Conservation (phyloP, 441 rosid genomes). For the Brassica hybrid region DNA sequence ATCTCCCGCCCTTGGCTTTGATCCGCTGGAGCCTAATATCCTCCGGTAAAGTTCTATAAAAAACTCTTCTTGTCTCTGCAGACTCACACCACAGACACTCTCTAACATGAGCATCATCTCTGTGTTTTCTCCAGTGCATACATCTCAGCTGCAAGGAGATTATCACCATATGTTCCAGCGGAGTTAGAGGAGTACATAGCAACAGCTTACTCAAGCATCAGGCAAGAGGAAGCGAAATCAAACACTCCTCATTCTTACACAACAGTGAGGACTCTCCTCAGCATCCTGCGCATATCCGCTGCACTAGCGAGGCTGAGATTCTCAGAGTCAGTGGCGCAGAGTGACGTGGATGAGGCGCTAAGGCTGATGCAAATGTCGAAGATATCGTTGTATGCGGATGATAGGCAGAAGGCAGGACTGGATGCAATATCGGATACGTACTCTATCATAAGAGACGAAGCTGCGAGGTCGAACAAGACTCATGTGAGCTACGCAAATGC, state of each 20-base stretch:
- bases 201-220: too few relatives aligned
- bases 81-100: constrained; percentile 4
- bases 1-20: constrained; percentile 95
- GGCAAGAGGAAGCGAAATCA: too few relatives aligned
- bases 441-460: constrained; percentile 29
- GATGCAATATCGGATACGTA: too few relatives aligned
- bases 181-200: constrained; percentile 96
- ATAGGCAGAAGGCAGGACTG: constrained; percentile 86
- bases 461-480: too few relatives aligned
- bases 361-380: constrained; percentile 99
- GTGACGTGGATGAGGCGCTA: constrained; percentile 98
- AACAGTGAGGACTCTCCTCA: too few relatives aligned
- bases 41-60: constrained; percentile 65
- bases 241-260: too few relatives aligned
- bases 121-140: constrained; percentile 67
- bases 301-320: too few relatives aligned
- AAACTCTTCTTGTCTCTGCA: background rate
- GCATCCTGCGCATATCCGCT: too few relatives aligned
- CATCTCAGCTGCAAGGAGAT: constrained; percentile 94
- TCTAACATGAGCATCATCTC: constrained; percentile 28
- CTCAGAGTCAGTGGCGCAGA: too few relatives aligned
- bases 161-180: constrained; percentile 82
- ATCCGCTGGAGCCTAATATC: constrained; percentile 87
- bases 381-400: constrained; percentile 94
- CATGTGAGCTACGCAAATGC: too few relatives aligned